A percentile compares a stretch with the other conserved stretches of the same genome.
Conservation (phyloP, 2,329 filamentous ascomycete genomes). For the Fusarium sp. region DNA sequence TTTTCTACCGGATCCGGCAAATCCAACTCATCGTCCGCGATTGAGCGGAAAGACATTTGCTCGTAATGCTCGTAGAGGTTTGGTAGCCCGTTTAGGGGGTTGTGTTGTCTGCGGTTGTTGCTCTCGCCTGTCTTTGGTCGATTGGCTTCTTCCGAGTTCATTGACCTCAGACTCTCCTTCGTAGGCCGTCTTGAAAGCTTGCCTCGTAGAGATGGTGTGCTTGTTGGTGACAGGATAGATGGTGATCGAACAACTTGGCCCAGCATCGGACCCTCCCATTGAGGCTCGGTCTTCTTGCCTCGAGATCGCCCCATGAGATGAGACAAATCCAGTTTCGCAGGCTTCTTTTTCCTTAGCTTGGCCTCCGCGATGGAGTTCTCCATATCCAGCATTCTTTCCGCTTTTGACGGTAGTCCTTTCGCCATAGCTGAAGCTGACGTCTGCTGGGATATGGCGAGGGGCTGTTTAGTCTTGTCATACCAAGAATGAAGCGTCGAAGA, state of each 20-base stretch:
- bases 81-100: conserved; percentile 53
- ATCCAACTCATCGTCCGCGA: conserved; percentile 44
- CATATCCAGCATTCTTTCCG: conserved; percentile 57
- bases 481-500: conserved; percentile 65
- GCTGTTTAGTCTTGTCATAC: conserved; percentile 66
- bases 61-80: conserved; percentile 68
- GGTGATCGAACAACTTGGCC: conserved; percentile 54
- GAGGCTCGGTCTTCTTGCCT: conserved; percentile 44
- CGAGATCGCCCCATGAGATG: conserved; percentile 51
- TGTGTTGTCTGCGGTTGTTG: conserved; percentile 32
- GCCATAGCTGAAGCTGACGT: conserved; percentile 68
- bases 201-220: conserved; percentile 42
- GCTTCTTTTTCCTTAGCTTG: conserved; percentile 52
- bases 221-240: conserved; percentile 52
- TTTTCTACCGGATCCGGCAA: conserved; percentile 21
- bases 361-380: conserved; percentile 45
- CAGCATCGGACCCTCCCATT: conserved; percentile 46
- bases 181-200: conserved; percentile 49
- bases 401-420: conserved; percentile 61
- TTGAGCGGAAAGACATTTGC: conserved; percentile 60
- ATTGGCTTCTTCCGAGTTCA: conserved; percentile 31
- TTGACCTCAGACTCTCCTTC: conserved; percentile 48
- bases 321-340: conserved; percentile 60
- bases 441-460: conserved; percentile 66
- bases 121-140: conserved; percentile 42